Base-by-base conservation (phyloP, 2,329 filamentous ascomycete genomes). In the Aspergillus fischeri region DNA sequence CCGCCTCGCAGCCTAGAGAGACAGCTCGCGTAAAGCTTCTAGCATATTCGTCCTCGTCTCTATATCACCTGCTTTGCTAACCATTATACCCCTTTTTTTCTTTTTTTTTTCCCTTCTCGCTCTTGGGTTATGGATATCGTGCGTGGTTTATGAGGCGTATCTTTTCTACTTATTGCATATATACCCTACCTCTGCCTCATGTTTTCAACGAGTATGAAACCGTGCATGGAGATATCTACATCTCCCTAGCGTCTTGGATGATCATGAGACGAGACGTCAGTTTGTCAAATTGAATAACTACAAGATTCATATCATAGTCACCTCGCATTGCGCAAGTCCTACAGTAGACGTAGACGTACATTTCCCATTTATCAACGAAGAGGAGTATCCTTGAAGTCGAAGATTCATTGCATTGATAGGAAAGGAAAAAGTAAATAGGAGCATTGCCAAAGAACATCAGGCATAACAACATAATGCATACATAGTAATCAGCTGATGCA, bases 1-100 rank as follows among this genome's bases (percentile, higher is more conserved):
- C 69, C 65, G 25, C 63, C 73, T 5, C 59, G 73, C n/a, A 72
- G 71, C 60, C 57, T 75, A 51, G 74, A 75, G 59, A 68, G 72
- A 51, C 73, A 73, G 52, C 65, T 75, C 53, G 74, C 73, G 14
- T 75, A 64, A 70, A n/a, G 14, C 17, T n/a, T n/a, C 32, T 29
- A 27, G 27, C 58, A 54, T n/a, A 29, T 21, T 49, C 2, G 14
- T 57, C 28, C n/a, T 47, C 44, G 20, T 24, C 21, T 47, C 14
- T 25, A 45, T 14, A 27, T 59, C 45, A 47, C 29, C 42, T 25
- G 5, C 20, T 41, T 20, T 4, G 4, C 14, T n/a, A 9, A 7
- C 4, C 3, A 47, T 24, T 47, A 47, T 47, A 47, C 44, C 38
- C 24, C 24, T 49, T 32, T 47, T 47, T 41, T 44, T 25, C 44